These are phyloP conservation scores for Ganoderma leucocontextum DNA, from an alignment of 1,284 basidiomycete species.

Conservation along the genomic window DNA sequence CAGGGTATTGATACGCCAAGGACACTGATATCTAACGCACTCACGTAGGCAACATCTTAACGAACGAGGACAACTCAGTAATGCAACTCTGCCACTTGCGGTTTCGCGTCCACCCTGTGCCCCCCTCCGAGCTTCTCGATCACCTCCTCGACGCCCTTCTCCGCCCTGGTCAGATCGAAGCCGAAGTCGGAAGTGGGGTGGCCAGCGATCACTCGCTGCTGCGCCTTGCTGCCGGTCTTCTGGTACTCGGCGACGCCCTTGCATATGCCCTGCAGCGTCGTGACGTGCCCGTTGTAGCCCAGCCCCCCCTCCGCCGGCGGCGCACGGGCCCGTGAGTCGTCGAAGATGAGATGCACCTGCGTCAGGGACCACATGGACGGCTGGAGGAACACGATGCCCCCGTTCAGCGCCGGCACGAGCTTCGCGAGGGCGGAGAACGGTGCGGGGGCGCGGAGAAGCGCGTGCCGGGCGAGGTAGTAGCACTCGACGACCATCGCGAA, in stretches of 20 bases:
- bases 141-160: constrained; percentile 47
- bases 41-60: background rate
- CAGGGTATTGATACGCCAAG: background rate
- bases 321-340: constrained; percentile 71
- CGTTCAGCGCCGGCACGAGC: constrained; percentile 56
- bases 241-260: constrained; percentile 57
- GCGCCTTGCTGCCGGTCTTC: constrained; percentile 45
- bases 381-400: constrained; percentile 71
- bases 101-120: constrained; percentile 27
- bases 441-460: constrained; percentile 45
- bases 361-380: constrained; percentile 72
- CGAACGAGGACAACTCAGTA: constrained; percentile 14
- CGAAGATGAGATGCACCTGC: constrained; percentile 70
- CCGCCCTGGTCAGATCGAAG: constrained; percentile 47
- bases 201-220: constrained; percentile 41
- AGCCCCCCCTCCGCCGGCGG: constrained; percentile 68
- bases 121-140: constrained; percentile 46
- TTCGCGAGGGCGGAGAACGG: constrained; percentile 45
- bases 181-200: constrained; percentile 42
- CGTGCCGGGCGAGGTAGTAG: constrained; percentile 56
- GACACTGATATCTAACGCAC: background rate
- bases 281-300: constrained; percentile 56
- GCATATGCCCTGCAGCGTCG: constrained; percentile 45
- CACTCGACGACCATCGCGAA: constrained; percentile 63
- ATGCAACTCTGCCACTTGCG: constrained; percentile 25